Evolutionary conservation across 2,329 filamentous ascomycete species (phyloP), one percentile per base, ranked within the genome.

Genomic region (Claviceps cyperi): DNA sequence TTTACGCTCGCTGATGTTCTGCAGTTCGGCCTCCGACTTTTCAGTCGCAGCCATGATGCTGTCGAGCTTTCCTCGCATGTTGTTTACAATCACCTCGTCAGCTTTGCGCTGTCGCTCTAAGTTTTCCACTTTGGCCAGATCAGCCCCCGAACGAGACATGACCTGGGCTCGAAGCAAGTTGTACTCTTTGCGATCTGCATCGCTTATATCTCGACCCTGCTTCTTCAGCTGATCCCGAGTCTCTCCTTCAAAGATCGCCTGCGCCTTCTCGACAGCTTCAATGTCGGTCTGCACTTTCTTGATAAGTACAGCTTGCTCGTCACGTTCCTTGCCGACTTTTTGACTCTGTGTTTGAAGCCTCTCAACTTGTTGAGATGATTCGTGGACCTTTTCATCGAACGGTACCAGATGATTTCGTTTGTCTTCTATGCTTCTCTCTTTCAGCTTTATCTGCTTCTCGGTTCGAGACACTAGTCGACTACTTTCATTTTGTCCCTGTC

Each of bases 61-160:
- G 56, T 95, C 88, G 35, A 96, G 83, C 63, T 89, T 95, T 60
- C 86, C 86, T 65, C 86, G 90, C 54, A 97, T 73, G 55, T 85
- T 95, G 60, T 86, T 91, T 53, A 91, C 85, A 0, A 89, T 92
- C 52, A 94, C 89, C 54, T 91, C 84, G 60, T 97, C 90, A 0
- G 88, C 92, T 67, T 91, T 95, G 53, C 88, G 76, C 62, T 96
- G 88, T 21, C 90, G 87, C 51, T 81, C 78, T n/a, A 96, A 77
- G 55, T 89, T 87, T 65, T 94, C 86, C 39, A 95, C 75, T 57
- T 87, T 86, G 55, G 83, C 78, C 61, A 92, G 86, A 58, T 94
- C 86, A 8, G 79, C 76, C 7, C 89, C 85, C 28, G 87, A 85
- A 55, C 83, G 85, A 56, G 86, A 82, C 64, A 86, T 88, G 53